Evolutionary conservation across 2,329 filamentous ascomycete genomes (phyloP).

Genomic region (Sphaerulina populicola): DNA sequence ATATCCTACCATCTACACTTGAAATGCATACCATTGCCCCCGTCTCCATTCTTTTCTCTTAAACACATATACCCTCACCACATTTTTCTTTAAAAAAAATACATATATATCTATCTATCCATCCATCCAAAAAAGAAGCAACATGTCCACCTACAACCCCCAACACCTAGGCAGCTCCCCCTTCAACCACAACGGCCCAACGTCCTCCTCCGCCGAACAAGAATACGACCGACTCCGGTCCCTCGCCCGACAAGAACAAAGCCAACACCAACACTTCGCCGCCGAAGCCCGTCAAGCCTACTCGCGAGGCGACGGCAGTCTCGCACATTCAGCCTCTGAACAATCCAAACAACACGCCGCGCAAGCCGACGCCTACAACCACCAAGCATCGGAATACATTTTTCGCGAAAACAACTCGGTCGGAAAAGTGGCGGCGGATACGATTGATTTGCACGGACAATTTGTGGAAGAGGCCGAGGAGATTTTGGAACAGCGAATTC

Average conservation of each 20-base stretch:
- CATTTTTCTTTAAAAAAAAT: no score
- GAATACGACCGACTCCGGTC: conserved; percentile 90
- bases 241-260: conserved; percentile 70
- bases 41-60: no score
- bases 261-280: conserved; percentile 63
- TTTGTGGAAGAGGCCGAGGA: conserved; percentile 92
- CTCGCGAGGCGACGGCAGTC: conserved; percentile 67
- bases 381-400: conserved; percentile 84
- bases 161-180: conserved; percentile 41
- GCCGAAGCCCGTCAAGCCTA: conserved; percentile 70
- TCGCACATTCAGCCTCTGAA: conserved; percentile 74
- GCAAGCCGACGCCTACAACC: conserved; percentile 81
- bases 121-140: background rate
- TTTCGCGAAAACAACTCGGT: conserved; percentile 88
- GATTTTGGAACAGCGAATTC: conserved; percentile 78
- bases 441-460: conserved; percentile 88
- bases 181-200: conserved; percentile 61
- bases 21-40: no score
- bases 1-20: no score
- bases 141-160: background rate
- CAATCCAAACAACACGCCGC: conserved; percentile 77
- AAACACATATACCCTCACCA: no score
- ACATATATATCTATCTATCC: no score
- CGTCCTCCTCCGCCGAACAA: conserved; percentile 56
- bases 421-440: conserved; percentile 66